phyloP scores from a whole-genome alignment of 352 stramenopile genomes.

The Pythium coloratum region DNA sequence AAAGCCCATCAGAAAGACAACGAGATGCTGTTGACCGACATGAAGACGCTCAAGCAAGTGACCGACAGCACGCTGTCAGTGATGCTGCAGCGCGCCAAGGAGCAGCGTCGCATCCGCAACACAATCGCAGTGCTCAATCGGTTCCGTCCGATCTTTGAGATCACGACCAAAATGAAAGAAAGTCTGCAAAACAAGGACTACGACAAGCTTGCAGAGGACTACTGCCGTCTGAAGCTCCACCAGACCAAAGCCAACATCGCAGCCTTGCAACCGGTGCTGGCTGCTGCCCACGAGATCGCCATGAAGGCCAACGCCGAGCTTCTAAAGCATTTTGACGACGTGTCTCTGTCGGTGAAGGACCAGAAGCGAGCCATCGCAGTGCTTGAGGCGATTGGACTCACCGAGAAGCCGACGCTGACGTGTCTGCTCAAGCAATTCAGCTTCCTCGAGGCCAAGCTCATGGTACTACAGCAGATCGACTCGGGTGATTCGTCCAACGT shows the following conservation, averaged over 20 bases:
- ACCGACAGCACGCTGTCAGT: conserved; percentile 69
- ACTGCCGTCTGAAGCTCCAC: conserved; percentile 65
- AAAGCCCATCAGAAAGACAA: conserved; percentile 60
- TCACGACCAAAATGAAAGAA: conserved; percentile 74
- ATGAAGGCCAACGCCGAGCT: conserved; percentile 58
- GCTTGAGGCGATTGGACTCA: conserved; percentile 53
- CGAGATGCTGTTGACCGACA: conserved; percentile 47
- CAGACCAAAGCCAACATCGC: conserved; percentile 62
- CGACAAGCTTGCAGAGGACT: conserved; percentile 73
- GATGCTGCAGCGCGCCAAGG: conserved; percentile 74
- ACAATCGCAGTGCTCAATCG: conserved; percentile 67
- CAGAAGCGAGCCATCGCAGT: conserved; percentile 69
- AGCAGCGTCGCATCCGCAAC: conserved; percentile 76
- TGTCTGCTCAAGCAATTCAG: conserved; percentile 73
- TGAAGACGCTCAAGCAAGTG: conserved; percentile 57
- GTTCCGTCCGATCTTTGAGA: conserved; percentile 69
- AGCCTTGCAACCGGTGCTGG: conserved; percentile 55
- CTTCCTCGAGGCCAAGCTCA: conserved; percentile 55
- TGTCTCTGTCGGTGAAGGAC: conserved; percentile 54
- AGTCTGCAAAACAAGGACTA: conserved; percentile 67
- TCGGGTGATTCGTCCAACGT: conserved; percentile 31
- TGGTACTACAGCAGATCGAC: conserved; percentile 31
- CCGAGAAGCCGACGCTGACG: conserved; percentile 63
- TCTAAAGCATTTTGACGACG: conserved; percentile 62
- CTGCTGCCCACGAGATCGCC: conserved; percentile 61